Conservation (phyloP, 495 filamentous ascomycete species). For the Penicillium desertorum region DNA sequence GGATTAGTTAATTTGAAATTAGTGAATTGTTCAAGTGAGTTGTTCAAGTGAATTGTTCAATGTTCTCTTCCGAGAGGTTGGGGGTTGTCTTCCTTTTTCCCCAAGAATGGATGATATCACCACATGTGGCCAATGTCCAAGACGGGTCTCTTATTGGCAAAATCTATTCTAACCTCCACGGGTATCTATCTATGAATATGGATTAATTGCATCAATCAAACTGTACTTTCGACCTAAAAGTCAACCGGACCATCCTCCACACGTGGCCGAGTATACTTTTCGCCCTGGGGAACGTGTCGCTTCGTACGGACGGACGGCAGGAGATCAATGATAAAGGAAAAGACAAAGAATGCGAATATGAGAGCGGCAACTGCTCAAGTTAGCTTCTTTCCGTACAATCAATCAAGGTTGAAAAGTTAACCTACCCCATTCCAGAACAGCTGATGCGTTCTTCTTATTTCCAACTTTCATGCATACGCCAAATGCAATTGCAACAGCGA, state of each 20-base stretch:
- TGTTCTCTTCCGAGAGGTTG: neutral
- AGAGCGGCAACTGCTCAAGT: conserved; percentile 59
- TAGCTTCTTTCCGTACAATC: neutral
- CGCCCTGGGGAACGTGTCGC: conserved; percentile 29
- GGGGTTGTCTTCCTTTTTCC: no score
- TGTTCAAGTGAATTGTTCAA: no score
- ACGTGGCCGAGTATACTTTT: conserved; percentile 16
- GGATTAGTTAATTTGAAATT: neutral
- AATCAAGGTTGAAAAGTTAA: neutral
- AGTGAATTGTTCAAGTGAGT: no score
- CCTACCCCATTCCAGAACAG: conserved; percentile 62
- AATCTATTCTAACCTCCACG: neutral
- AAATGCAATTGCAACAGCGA: conserved; percentile 63
- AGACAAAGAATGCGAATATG: conserved; percentile 76
- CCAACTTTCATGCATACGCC: conserved; percentile 26
- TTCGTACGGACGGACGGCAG: conserved; percentile 66
- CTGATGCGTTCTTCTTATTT: conserved; percentile 44
- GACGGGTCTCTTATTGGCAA: neutral
- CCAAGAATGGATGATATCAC: conserved; percentile 5
- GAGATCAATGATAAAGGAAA: conserved; percentile 78
- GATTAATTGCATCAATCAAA: neutral
- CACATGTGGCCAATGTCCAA: conserved; percentile 7
- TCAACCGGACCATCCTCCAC: neutral
- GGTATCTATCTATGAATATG: no score
- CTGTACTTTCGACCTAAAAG: neutral